A percentile compares a stretch with the other conserved stretches of the same genome.
phyloP scores from a whole-genome alignment of 2,329 filamentous ascomycete genomes.

The Shiraia bambusicola region DNA sequence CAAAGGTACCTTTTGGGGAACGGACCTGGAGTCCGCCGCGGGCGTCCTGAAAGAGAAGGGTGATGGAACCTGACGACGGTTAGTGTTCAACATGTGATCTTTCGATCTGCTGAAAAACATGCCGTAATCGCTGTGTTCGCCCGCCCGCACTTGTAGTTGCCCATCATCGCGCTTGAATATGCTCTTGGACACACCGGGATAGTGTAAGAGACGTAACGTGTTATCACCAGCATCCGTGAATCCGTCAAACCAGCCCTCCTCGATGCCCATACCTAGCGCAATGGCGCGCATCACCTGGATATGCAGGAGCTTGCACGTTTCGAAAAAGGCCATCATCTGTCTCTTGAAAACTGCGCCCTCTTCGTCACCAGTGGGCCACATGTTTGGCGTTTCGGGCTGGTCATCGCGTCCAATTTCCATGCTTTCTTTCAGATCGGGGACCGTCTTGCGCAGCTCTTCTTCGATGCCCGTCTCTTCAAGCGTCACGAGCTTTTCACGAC shows the following conservation, averaged over 20 bases:
- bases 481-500: conserved; percentile 46
- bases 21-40: conserved; percentile 62
- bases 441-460: conserved; percentile 34
- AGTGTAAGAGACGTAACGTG: conserved; percentile 70
- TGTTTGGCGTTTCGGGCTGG: conserved; percentile 67
- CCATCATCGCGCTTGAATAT: conserved; percentile 67
- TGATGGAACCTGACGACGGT: conserved; percentile 39
- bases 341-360: conserved; percentile 64
- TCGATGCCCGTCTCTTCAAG: conserved; percentile 41
- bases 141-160: conserved; percentile 74
- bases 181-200: conserved; percentile 66
- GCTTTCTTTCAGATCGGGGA: conserved; percentile 57
- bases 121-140: conserved; percentile 72
- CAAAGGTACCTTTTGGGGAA: conserved; percentile 73
- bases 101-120: background rate
- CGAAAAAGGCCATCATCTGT: conserved; percentile 75
- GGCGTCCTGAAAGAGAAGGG: conserved; percentile 53
- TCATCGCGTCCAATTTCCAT: conserved; percentile 64
- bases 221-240: conserved; percentile 62
- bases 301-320: conserved; percentile 73
- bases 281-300: conserved; percentile 80
- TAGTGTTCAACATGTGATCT: background rate
- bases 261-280: conserved; percentile 75
- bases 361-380: conserved; percentile 66
- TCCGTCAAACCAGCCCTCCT: conserved; percentile 71